Conservation (phyloP, 2,329 filamentous ascomycete genomes). For the Hypoxylon sp. region DNA sequence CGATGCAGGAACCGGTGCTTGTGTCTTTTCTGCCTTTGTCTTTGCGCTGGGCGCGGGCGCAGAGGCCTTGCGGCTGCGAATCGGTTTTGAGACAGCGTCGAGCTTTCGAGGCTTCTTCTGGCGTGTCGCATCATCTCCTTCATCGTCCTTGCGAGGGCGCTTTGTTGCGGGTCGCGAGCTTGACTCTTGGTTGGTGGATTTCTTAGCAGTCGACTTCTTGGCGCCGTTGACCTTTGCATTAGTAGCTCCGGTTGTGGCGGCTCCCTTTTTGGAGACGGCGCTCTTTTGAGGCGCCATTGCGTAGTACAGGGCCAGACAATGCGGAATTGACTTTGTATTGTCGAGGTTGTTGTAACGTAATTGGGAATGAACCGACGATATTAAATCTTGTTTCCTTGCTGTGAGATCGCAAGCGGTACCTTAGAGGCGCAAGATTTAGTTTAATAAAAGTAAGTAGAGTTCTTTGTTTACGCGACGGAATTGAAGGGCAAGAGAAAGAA, state of each 20-base stretch:
- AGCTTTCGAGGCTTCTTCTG: background rate
- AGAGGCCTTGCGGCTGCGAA: background rate
- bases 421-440: background rate
- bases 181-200: background rate
- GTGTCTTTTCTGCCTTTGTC: background rate
- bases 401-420: too few species aligned
- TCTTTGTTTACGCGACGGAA: background rate
- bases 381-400: background rate
- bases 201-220: background rate
- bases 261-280: background rate
- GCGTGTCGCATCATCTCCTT: background rate
- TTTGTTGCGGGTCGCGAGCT: background rate
- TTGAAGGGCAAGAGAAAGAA: background rate
- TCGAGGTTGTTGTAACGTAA: background rate
- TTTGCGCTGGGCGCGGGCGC: background rate
- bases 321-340: background rate
- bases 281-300: background rate
- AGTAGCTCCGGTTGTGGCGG: background rate
- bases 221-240: background rate
- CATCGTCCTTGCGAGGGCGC: background rate
- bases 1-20: too few species aligned
- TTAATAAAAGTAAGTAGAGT: background rate
- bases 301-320: background rate
- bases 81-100: background rate
- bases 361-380: background rate